These are phyloP conservation scores for Auricularia heimuer DNA, from an alignment of 768 basidiomycete genomes.

Conservation along the genomic window DNA sequence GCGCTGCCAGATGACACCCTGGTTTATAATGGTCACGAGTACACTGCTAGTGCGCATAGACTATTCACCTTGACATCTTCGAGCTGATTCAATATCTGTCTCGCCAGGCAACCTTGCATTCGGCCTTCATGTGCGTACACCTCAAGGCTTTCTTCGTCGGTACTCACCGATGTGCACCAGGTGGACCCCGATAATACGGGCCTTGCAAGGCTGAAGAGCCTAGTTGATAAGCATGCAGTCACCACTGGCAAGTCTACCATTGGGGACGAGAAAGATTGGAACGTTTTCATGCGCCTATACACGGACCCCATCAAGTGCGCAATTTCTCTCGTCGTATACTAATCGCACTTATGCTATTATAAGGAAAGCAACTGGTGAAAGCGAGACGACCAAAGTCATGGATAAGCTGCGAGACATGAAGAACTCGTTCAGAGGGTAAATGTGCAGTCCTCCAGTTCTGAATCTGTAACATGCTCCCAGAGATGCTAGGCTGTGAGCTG, in stretches of 20 bases:
- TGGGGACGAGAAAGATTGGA: constrained; percentile 89
- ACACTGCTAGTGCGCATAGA: constrained; percentile 37
- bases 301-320: constrained; percentile 55
- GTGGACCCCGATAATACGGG: constrained; percentile 56
- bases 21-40: constrained; percentile 88
- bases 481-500: background rate
- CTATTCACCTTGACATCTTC: background rate
- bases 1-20: constrained; percentile 70
- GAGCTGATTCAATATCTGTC: background rate
- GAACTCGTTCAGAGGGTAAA: constrained; percentile 68
- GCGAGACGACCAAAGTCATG: constrained; percentile 55
- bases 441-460: constrained; percentile 2
- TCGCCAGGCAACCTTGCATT: constrained; percentile 53
- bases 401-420: constrained; percentile 69
- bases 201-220: constrained; percentile 45
- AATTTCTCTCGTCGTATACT: no score
- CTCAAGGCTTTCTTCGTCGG: background rate
- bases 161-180: constrained; percentile 6
- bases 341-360: background rate
- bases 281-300: constrained; percentile 83
- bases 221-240: constrained; percentile 47
- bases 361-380: constrained; percentile 43
- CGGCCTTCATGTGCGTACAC: constrained; percentile 32
- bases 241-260: constrained; percentile 84
- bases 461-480: background rate